Evolutionary conservation across 495 filamentous ascomycete genomes (phyloP), one percentile per base, ranked within the genome.

Genomic region (Penicillium tannophilum): DNA sequence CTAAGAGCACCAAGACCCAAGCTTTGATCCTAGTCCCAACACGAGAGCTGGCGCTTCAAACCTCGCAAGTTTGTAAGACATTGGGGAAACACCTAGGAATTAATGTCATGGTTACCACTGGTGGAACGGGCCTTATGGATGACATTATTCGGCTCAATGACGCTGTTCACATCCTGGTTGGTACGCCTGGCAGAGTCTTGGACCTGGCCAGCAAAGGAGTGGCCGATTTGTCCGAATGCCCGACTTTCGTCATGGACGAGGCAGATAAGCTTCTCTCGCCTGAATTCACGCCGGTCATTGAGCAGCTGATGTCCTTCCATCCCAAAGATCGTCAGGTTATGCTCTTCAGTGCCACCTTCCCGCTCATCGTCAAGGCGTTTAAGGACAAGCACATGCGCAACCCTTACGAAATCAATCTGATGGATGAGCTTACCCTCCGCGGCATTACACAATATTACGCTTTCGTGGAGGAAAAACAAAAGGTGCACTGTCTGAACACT

Each of bases 381-480:
- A 96, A 94, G 81, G 95, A 98, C 73, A 96, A 96, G 79, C 92
- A 98, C 76, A 95, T 99, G 90, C 84, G 82, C 62, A 86, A 88
- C 56, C 94, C 94, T 1, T 96, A 97, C 63, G 94, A 99, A 74
- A 99, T 99, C 76, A 99, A 99, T 68, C 84, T 99, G 28, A 99
- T 99, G 94, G 94, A 99, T 68, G 94, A 99, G 73, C 90, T 99
- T 52, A 99, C 94, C 19, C 86, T 99, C 19, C 89, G 94, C 44
- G 94, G 94, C 76, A 97, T 99, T 60, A 99, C 94, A 0, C 94
- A 99, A 66, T 99, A 97, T 75, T 99, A 99, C 68, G 94, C 94
- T 17, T 99, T 97, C 62, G 94, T 99, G 50, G 94, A 98, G 72
- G 94, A 99, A 77, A 97, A 96, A 77, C 92, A 97, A 72, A 99